Percentiles rank a stretch among this genome's conserved stretches.
phyloP scores from a whole-genome alignment of 73 alveolate species.

The Uronychia binucleata region DNA sequence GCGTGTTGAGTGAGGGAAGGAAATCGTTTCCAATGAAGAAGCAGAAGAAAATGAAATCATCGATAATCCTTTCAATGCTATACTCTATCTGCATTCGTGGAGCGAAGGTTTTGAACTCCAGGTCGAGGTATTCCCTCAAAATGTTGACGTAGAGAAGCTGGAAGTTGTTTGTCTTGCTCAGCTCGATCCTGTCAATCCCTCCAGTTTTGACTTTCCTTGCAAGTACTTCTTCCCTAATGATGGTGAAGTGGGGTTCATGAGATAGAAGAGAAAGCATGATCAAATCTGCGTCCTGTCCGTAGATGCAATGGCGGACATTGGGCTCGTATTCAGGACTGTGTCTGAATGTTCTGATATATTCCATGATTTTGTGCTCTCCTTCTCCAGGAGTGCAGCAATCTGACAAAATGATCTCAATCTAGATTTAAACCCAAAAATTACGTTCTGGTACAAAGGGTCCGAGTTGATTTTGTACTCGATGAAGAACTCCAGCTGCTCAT shows the following conservation, averaged over 20 bases:
- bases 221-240: constrained; percentile 93
- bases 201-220: constrained; percentile 56
- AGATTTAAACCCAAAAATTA: constrained; percentile 12
- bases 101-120: constrained; percentile 77
- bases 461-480: constrained; percentile 81
- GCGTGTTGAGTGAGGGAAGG: constrained; percentile 92
- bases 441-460: constrained; percentile 84
- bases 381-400: constrained; percentile 99
- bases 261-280: constrained; percentile 95
- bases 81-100: constrained; percentile 72
- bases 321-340: constrained; percentile 68
- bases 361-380: constrained; percentile 99
- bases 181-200: constrained; percentile 68
- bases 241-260: constrained; percentile 90
- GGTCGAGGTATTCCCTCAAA: constrained; percentile 92
- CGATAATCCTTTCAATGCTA: constrained; percentile 92
- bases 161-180: constrained; percentile 64
- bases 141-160: constrained; percentile 84
- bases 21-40: constrained; percentile 98
- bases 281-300: constrained; percentile 99
- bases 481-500: constrained; percentile 81
- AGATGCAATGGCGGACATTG: constrained; percentile 92
- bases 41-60: constrained; percentile 97
- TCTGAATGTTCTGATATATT: constrained; percentile 82
- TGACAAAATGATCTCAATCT: constrained; percentile 77